Percentiles rank a stretch among this genome's conserved stretches.
phyloP scores from a whole-genome alignment of 148 eudicot genomes.

The Gaultheria prostrata region DNA sequence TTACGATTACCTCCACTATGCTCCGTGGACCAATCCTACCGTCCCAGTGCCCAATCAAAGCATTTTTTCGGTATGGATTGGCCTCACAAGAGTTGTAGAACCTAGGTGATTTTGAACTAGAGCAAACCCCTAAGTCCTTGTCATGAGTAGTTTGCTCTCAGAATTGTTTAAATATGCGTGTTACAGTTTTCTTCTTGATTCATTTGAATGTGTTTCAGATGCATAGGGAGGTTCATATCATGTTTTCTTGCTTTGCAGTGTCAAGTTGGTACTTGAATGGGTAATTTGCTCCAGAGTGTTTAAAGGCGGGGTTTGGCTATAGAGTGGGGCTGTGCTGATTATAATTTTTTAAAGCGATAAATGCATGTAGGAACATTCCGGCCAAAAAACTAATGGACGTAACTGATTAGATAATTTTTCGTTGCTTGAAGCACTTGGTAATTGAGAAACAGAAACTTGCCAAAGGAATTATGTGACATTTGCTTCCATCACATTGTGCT shows the following conservation, averaged over 20 bases:
- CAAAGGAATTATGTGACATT: not conserved
- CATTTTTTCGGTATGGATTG: too few species aligned
- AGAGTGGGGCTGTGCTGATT: not conserved
- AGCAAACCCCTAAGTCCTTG: too few species aligned
- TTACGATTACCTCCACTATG: too few species aligned
- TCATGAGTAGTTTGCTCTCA: not conserved
- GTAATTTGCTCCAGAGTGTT: not conserved
- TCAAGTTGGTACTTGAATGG: not conserved
- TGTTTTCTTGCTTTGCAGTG: not conserved
- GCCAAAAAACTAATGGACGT: not conserved
- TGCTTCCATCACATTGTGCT: not conserved
- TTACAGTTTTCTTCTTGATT: not conserved
- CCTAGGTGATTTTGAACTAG: too few species aligned
- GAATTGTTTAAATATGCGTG: not conserved
- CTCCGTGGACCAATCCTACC: too few species aligned
- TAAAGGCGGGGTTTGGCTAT: not conserved
- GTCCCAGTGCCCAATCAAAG: too few species aligned
- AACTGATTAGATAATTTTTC: not conserved
- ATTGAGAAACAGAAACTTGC: not conserved
- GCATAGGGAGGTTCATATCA: not conserved
- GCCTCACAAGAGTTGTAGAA: too few species aligned
- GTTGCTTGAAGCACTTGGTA: not conserved
- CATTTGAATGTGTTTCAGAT: not conserved
- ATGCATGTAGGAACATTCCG: not conserved
- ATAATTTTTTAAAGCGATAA: not conserved